Evolutionary conservation across 495 filamentous ascomycete genomes (phyloP).

Genomic region (Aspergillus egyptiacus): DNA sequence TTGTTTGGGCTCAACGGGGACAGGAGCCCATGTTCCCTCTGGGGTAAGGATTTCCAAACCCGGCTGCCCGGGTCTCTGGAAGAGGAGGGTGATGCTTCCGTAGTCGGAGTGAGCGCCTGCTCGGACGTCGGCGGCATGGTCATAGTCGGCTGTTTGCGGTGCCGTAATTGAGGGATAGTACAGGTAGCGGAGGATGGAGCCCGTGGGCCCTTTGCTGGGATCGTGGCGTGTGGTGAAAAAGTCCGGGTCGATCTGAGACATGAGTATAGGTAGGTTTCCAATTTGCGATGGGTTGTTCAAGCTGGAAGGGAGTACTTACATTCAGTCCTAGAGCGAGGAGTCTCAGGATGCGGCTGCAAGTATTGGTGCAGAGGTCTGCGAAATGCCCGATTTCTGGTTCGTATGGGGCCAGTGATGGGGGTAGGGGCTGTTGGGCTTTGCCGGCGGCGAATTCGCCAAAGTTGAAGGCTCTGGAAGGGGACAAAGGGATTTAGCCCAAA

Average conservation of each 20-base stretch:
- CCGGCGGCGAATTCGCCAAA: slow-evolving; percentile 68
- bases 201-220: slow-evolving; percentile 50
- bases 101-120: slow-evolving; percentile 67
- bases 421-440: slow-evolving; percentile 77
- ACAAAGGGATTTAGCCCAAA: too few relatives aligned
- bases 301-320: slow-evolving; percentile 28
- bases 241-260: slow-evolving; percentile 44
- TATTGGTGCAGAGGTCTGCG: slow-evolving; percentile 59
- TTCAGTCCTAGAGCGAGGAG: slow-evolving; percentile 72
- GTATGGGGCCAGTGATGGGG: slow-evolving; percentile 53
- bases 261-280: not conserved
- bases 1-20: slow-evolving; percentile 36
- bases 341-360: slow-evolving; percentile 65
- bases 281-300: not conserved
- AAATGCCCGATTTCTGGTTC: slow-evolving; percentile 61
- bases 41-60: slow-evolving; percentile 78
- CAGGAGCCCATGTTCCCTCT: slow-evolving; percentile 39
- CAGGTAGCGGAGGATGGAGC: slow-evolving; percentile 75
- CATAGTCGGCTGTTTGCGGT: slow-evolving; percentile 33
- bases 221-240: slow-evolving; percentile 78
- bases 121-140: slow-evolving; percentile 51
- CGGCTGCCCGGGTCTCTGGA: slow-evolving; percentile 74
- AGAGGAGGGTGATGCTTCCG: slow-evolving; percentile 61
- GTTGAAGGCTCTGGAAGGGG: slow-evolving; percentile 73
- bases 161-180: slow-evolving; percentile 62